Base-by-base conservation (phyloP, 108 stramenopile species). In the Conticribra guillardii region DNA sequence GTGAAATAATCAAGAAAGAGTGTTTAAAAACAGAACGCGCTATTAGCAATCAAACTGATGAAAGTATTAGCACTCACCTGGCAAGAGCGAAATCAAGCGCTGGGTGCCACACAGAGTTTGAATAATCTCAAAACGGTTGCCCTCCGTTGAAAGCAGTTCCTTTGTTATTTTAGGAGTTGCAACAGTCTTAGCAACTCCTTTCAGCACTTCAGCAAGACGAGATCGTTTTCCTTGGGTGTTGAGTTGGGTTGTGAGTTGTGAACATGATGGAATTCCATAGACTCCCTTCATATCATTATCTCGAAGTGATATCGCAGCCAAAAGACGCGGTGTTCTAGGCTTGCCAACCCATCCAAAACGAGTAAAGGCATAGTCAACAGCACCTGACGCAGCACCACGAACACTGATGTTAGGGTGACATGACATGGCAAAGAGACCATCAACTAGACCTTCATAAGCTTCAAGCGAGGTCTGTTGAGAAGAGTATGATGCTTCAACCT, bases 331-430 rank as follows among this genome's bases (percentile, higher is more conserved):
- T 21, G 61, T 73, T 21, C 67, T 50, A 8, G 80, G 72, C 47
- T 64, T 71, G 27, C 84, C 60, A n/a, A 92, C 67, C 89, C 90
- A 95, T 18, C 88, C 91, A 79, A 86, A 91, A 28, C 91, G 83
- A 14, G 88, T 89, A 23, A 95, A 71, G 8, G 87, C 82, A 54
- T 88, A 91, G 49, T 95, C 94, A n/a, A 87, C 84, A 17, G 85
- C 79, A 0, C 89, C 80, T 47, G 89, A 81, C 5, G 87, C 90
- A 50, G 84, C 76, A 26, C 89, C 86, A 51, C 94, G 80, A 18
- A 95, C 91, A 54, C 89, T 89, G 1, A 89, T 88, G 56, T 92
- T 95, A 14, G 94, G 83, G 60, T 95, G 94, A 66, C 91, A 95
- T 9, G 88, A 80, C 4, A 95, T 75, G 15, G 91, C 74, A 78